These are phyloP conservation scores for Fusarium xyrophilum DNA, from an alignment of 2,329 filamentous ascomycete genomes.

Conservation along the genomic window DNA sequence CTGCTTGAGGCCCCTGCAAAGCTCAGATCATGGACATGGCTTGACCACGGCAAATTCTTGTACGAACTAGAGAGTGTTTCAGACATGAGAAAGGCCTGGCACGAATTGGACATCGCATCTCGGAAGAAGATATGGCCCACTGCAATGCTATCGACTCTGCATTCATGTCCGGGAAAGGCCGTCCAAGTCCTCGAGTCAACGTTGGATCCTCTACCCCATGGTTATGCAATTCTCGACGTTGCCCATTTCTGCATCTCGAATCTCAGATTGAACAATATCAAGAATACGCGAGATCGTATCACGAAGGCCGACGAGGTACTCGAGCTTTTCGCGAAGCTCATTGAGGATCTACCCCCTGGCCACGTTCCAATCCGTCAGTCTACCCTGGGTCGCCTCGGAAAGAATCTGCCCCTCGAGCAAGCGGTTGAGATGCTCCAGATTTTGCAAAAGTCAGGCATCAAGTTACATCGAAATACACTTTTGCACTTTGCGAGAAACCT, in stretches of 20 bases:
- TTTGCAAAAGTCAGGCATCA: slow-evolving; percentile 41
- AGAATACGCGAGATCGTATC: slow-evolving; percentile 30
- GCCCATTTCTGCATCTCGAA: slow-evolving; percentile 44
- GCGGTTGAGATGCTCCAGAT: slow-evolving; percentile 47
- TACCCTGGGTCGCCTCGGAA: slow-evolving; percentile 46
- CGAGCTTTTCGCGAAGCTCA: slow-evolving; percentile 40
- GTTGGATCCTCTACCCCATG: slow-evolving; percentile 46
- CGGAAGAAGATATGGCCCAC: slow-evolving; percentile 44
- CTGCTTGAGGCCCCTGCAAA: slow-evolving; percentile 28
- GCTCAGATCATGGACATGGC: slow-evolving; percentile 38
- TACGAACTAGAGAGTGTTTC: slow-evolving; percentile 41
- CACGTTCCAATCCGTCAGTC: slow-evolving; percentile 50
- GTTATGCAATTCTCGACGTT: slow-evolving; percentile 50
- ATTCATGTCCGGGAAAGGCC: slow-evolving; percentile 44
- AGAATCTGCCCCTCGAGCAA: slow-evolving; percentile 43
- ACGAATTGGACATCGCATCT: slow-evolving; percentile 35
- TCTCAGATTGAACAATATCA: slow-evolving; percentile 27
- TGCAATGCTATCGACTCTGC: slow-evolving; percentile 48
- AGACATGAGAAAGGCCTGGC: slow-evolving; percentile 47
- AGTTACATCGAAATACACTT: slow-evolving; percentile 52
- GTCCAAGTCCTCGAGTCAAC: slow-evolving; percentile 49
- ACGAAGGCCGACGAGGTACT: slow-evolving; percentile 44
- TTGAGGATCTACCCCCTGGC: slow-evolving; percentile 41
- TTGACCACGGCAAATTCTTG: slow-evolving; percentile 41
- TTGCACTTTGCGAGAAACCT: slow-evolving; percentile 58